These are phyloP conservation scores for Triticum turgidum DNA, from an alignment of 176 grass and related monocot species.

Conservation along the genomic window DNA sequence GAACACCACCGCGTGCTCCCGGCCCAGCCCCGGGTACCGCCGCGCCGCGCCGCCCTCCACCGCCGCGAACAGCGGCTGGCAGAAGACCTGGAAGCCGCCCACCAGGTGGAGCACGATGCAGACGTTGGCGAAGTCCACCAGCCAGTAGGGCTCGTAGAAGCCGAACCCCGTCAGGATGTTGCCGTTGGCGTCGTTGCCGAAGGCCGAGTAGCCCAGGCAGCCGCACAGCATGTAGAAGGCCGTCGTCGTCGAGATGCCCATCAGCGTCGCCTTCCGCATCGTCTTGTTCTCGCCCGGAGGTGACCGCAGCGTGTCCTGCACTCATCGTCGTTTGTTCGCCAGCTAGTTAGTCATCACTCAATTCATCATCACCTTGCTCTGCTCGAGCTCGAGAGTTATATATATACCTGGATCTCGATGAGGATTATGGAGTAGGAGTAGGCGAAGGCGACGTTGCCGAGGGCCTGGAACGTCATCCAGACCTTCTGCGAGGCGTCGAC, in stretches of 20 bases:
- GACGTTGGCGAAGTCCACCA: conserved; percentile 68
- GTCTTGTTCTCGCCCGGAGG: conserved; percentile 62
- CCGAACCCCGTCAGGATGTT: conserved; percentile 93
- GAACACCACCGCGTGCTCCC: conserved; percentile 25
- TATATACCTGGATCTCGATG: conserved; percentile 80
- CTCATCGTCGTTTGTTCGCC: too few species aligned
- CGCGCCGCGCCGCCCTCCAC: conserved; percentile 41
- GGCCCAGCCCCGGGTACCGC: conserved; percentile 10
- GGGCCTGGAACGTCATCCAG: conserved; percentile 73
- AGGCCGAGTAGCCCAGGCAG: conserved; percentile 75
- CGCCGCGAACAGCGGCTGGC: conserved; percentile 69
- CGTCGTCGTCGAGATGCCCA: conserved; percentile 66
- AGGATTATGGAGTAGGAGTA: conserved; percentile 84
- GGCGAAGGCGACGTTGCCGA: conserved; percentile 90
- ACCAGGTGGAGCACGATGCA: conserved; percentile 86
- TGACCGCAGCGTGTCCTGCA: conserved; percentile 67
- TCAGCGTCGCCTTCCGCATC: conserved; percentile 60
- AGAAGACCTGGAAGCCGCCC: conserved; percentile 78
- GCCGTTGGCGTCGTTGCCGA: conserved; percentile 66
- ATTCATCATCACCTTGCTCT: too few species aligned
- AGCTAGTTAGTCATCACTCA: too few species aligned
- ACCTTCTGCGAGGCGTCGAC: conserved; percentile 57
- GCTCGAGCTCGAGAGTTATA: neutral
- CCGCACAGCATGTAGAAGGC: conserved; percentile 77
- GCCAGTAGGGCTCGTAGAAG: conserved; percentile 87